Percentiles rank a stretch among this genome's conserved stretches.
Conservation (phyloP, 179 eudicot species). For the Sideroxylon spinosum region DNA sequence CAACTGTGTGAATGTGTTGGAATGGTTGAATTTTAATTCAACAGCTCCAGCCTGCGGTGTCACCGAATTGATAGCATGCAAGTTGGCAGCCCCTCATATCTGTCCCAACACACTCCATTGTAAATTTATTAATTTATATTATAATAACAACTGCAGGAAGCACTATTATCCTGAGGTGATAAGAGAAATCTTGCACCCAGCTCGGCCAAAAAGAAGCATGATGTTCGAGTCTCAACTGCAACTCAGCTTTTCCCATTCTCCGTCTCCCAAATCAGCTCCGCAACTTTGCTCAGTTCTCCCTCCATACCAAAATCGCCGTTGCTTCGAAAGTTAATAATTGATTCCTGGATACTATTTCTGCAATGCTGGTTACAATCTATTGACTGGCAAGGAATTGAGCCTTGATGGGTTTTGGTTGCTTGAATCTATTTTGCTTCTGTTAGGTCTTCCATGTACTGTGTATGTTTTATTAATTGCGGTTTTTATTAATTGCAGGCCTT, state of each 20-base stretch:
- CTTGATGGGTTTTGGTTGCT: background rate
- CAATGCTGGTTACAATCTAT: background rate
- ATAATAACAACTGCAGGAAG: too few species aligned
- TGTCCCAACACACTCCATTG: too few species aligned
- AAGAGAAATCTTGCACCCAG: too few species aligned
- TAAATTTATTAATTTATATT: too few species aligned
- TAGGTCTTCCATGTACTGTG: background rate
- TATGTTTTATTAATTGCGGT: constrained; percentile 31
- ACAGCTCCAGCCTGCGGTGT: too few species aligned
- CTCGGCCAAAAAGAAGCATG: background rate
- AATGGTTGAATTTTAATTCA: too few species aligned
- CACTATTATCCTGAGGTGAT: too few species aligned
- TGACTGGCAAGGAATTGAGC: background rate
- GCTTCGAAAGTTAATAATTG: background rate
- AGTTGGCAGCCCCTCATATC: too few species aligned
- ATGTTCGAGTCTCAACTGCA: constrained; percentile 17
- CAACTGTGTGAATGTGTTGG: too few species aligned
- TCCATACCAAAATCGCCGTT: background rate
- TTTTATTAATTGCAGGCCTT: constrained; percentile 53
- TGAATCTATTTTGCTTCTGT: constrained; percentile 12
- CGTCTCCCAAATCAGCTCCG: background rate
- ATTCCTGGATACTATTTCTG: background rate
- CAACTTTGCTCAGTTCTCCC: background rate
- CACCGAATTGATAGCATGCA: too few species aligned
- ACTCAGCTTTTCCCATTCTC: constrained; percentile 9